Evolutionary conservation across 441 rosid genomes (phyloP).

Genomic region (Metrosideros polymorpha): DNA sequence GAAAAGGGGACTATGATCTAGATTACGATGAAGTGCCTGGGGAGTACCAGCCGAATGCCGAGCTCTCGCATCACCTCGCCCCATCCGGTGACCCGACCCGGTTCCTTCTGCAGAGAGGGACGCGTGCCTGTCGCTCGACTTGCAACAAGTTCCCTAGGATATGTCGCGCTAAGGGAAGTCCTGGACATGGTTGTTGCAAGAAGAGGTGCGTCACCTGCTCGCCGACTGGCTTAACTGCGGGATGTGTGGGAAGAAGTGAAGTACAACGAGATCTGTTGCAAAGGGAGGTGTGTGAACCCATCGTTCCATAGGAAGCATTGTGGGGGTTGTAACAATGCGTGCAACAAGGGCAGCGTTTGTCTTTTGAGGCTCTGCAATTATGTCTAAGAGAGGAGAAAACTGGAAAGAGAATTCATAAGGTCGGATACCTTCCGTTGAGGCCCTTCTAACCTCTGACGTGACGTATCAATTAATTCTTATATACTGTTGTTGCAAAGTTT

Average conservation of each 20-base stretch:
- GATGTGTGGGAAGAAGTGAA: constrained; percentile 21
- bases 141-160: neutral
- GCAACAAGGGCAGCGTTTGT: constrained; percentile 10
- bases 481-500: neutral
- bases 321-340: constrained; percentile 19
- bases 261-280: constrained; percentile 16
- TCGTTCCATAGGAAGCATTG: constrained; percentile 18
- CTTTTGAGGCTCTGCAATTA: constrained; percentile 23
- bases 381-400: neutral
- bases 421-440: no score
- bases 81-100: no score
- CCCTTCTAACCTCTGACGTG: neutral
- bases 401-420: no score
- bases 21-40: no score
- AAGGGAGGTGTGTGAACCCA: constrained; percentile 20
- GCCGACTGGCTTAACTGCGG: constrained; percentile 21
- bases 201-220: constrained; percentile 18
- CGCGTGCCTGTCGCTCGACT: neutral
- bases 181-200: constrained; percentile 18
- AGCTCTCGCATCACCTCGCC: no score
- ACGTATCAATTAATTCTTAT: no score
- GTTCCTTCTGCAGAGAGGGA: neutral
- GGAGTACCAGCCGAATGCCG: no score
- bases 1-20: no score
- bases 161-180: constrained; percentile 8